These are phyloP conservation scores for Thymus quinquecostatus DNA, from an alignment of 257 asterid genomes.

Conservation along the genomic window DNA sequence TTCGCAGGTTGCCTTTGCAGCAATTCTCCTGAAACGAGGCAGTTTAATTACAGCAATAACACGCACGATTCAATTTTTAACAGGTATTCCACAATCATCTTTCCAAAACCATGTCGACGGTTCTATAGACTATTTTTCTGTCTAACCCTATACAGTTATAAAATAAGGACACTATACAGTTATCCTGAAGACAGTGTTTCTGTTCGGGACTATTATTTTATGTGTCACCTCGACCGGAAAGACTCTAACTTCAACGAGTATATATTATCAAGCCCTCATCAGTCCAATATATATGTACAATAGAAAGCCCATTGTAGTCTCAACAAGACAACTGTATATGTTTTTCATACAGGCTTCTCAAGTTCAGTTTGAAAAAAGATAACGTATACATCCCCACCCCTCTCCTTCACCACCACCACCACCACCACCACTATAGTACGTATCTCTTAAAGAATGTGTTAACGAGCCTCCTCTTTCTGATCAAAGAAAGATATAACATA, in stretches of 20 bases:
- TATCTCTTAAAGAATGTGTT: background rate
- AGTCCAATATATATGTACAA: background rate
- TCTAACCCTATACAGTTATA: background rate
- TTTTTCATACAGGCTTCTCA: background rate
- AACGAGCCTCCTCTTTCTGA: slow-evolving; percentile 4
- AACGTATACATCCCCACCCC: background rate
- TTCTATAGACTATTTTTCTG: background rate
- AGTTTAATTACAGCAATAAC: background rate
- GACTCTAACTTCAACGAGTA: slow-evolving; percentile 15
- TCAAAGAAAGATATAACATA: background rate
- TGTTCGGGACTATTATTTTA: slow-evolving; percentile 38
- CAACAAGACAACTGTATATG: background rate
- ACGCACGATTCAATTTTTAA: slow-evolving; percentile 3
- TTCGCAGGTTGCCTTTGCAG: slow-evolving; percentile 40
- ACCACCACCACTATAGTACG: no score
- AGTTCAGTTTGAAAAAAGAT: background rate
- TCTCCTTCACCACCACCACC: no score
- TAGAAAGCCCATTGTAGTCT: background rate
- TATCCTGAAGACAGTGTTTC: slow-evolving; percentile 18
- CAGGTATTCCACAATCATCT: background rate
- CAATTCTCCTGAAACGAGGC: slow-evolving; percentile 48
- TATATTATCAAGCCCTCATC: slow-evolving; percentile 12
- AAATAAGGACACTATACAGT: background rate
- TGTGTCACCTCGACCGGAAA: slow-evolving; percentile 35
- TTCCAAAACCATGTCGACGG: slow-evolving; percentile 16